Evolutionary conservation across 1,284 basidiomycete species (phyloP), one percentile per base, ranked within the genome.

Genomic region (Ganoderma sinense): DNA sequence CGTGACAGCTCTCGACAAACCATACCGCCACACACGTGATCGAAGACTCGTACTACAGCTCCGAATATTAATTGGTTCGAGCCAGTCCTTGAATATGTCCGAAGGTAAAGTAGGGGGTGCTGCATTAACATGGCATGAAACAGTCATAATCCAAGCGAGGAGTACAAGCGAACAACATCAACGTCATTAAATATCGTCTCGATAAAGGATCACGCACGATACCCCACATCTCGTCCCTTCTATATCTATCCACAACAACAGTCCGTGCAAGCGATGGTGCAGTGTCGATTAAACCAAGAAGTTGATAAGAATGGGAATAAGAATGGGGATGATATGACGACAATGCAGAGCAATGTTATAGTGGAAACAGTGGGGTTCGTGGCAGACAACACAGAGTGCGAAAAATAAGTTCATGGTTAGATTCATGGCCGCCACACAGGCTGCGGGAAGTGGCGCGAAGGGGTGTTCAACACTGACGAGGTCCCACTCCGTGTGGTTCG

Each of bases 351-450:
- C 70, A 72, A 69, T 70, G 51, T 69, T 66, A 72, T 62, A 75
- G 67, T 69, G 69, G 65, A 56, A 43, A 65, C 64, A 58, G 16
- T 20, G 68, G 43, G 45, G 33, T 39, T 62, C 66, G 62, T 63
- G 40, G 66, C 45, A 69, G 20, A 67, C 65, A 67, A 67, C 56
- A 73, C 41, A 65, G 31, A 51, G 70, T 56, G 56, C 59, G 74
- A 39, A 13, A 45, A 63, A 36, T 26, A 51, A 23, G 33, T 60
- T 33, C 56, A 55, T 56, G 26, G 65, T 76, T 69, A 29, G 23
- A 39, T n/a, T 61, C 26, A 80, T 18, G 79, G 79, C 41, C 79
- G 76, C 79, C 79, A 80, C 13, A 70, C 78, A 13, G 79, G 78
- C 58, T 61, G 56, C 8, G 65, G 68, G 43, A 58, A 55, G 43